Conservation (phyloP, 305 asterid genomes). For the Plantago rigida region DNA sequence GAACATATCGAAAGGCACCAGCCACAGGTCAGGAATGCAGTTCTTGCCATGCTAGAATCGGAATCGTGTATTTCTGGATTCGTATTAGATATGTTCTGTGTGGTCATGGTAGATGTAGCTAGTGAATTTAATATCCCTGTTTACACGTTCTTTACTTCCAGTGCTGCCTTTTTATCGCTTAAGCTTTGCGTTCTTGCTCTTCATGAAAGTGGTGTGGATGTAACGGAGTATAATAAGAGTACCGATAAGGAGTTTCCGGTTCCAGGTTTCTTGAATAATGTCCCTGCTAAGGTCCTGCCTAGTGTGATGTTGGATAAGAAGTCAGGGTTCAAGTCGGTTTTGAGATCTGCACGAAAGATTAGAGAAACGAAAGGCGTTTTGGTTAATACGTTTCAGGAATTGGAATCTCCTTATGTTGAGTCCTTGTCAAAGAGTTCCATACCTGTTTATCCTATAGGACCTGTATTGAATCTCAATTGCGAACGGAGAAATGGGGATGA, state of each 20-base stretch:
- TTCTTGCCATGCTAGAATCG: constrained; percentile 12
- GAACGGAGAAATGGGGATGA: not conserved
- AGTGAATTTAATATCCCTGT: constrained; percentile 36
- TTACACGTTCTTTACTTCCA: constrained; percentile 37
- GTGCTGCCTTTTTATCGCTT: constrained; percentile 32
- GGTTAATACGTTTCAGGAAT: constrained; percentile 33
- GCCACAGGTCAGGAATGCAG: constrained; percentile 29
- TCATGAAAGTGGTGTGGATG: constrained; percentile 23
- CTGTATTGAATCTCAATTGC: constrained; percentile 24
- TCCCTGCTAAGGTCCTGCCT: constrained; percentile 40
- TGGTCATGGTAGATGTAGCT: constrained; percentile 40
- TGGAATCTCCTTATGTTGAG: constrained; percentile 26
- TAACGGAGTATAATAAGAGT: constrained; percentile 23
- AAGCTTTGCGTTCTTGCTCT: constrained; percentile 21
- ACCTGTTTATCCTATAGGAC: constrained; percentile 43
- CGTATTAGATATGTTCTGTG: constrained; percentile 40
- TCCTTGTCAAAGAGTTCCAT: constrained; percentile 19
- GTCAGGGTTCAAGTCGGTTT: constrained; percentile 19
- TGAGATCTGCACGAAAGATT: constrained; percentile 17
- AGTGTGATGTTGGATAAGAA: constrained; percentile 19
- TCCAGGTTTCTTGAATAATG: constrained; percentile 29
- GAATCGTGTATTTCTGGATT: constrained; percentile 24
- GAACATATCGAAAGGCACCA: constrained; percentile 24
- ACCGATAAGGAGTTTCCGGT: constrained; percentile 24
- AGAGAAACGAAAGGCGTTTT: constrained; percentile 28